phyloP scores from a whole-genome alignment of 1,284 basidiomycete species.

The Volvariella volvacea region DNA sequence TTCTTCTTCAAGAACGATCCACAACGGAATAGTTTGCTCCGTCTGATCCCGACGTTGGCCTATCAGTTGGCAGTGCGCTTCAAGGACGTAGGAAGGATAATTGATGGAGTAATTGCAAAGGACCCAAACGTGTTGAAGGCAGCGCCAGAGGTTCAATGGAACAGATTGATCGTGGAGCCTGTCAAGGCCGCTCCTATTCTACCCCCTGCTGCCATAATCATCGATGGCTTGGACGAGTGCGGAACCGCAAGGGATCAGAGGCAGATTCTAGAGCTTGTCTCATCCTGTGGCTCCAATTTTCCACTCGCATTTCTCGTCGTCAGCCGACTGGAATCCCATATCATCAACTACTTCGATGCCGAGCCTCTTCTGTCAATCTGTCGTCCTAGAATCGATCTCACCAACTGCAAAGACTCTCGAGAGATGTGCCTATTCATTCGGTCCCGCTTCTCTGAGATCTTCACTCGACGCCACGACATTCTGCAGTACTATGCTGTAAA shows the following conservation, averaged over 20 bases:
- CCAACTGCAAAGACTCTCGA: too few species aligned
- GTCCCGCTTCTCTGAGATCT: too few species aligned
- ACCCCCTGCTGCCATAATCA: neutral
- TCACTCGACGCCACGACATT: too few species aligned
- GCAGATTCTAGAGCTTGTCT: neutral
- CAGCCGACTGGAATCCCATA: neutral
- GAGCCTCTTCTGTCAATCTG: neutral
- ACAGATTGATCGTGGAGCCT: neutral
- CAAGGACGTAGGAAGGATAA: neutral
- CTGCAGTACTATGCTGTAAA: neutral
- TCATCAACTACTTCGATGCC: neutral
- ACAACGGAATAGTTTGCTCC: neutral
- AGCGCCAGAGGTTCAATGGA: neutral
- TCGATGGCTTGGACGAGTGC: slow-evolving; percentile 1
- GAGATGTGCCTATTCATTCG: too few species aligned
- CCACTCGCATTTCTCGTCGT: neutral
- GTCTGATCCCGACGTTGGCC: neutral
- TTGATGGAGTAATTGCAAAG: neutral
- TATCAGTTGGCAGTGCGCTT: neutral
- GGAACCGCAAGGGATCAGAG: neutral
- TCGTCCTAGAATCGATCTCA: too few species aligned
- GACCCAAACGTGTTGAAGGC: neutral
- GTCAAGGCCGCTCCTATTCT: neutral
- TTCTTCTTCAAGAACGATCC: neutral
- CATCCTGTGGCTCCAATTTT: neutral